Conservation (phyloP, 148 eudicot species). For the Diospyros lotus region DNA sequence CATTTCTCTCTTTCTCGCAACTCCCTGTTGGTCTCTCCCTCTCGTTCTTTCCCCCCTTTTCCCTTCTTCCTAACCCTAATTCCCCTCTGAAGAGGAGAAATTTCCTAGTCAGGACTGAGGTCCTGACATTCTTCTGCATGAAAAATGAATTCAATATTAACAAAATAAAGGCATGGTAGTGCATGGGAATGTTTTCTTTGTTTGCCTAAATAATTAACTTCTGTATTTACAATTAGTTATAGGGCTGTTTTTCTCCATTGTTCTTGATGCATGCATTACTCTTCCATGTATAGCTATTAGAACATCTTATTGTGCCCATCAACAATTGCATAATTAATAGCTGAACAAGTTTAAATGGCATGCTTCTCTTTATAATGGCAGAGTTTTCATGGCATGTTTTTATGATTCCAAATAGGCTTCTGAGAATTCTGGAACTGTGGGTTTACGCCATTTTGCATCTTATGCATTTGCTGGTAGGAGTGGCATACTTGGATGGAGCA, state of each 20-base stretch:
- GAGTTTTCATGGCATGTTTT: constrained; percentile 2
- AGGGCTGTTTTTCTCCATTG: no score
- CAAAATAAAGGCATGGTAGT: no score
- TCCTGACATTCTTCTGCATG: background rate
- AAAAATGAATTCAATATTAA: background rate
- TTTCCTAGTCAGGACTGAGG: no score
- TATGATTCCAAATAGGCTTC: constrained; percentile 24
- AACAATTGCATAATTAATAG: background rate
- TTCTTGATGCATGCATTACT: background rate
- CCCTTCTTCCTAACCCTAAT: no score
- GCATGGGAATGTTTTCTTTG: background rate
- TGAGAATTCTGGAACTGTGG: constrained; percentile 65
- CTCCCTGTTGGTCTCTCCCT: no score
- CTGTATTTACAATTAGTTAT: background rate
- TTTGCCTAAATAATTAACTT: background rate
- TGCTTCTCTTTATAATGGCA: background rate
- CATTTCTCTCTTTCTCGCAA: no score
- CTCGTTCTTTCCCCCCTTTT: no score
- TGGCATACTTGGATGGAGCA: constrained; percentile 81
- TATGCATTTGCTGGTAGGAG: constrained; percentile 90
- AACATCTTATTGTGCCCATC: background rate
- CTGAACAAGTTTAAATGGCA: background rate
- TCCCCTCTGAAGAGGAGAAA: no score
- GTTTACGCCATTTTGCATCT: constrained; percentile 92
- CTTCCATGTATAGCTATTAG: background rate